A percentile compares a stretch with the other conserved stretches of the same genome.
phyloP scores from a whole-genome alignment of 2,329 filamentous ascomycete genomes.

The Trichoderma atroviride region DNA sequence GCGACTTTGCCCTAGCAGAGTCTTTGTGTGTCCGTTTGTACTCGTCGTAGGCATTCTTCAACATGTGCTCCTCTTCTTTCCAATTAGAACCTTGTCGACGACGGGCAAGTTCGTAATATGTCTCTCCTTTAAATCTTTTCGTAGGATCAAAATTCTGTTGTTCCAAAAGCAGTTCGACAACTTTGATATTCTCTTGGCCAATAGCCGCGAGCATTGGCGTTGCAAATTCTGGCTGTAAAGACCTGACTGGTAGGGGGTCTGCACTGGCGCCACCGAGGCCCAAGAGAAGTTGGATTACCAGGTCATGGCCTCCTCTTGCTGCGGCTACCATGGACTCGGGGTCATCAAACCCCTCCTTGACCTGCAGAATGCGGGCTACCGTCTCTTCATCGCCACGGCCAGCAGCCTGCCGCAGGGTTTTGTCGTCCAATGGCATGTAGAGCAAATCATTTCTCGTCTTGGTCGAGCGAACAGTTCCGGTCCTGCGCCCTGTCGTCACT shows the following conservation, averaged over 20 bases:
- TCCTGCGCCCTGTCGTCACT: conserved; percentile 49
- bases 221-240: conserved; percentile 68
- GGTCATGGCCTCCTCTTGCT: conserved; percentile 86
- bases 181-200: conserved; percentile 81
- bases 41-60: conserved; percentile 75
- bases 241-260: conserved; percentile 68
- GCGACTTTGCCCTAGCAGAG: conserved; percentile 53
- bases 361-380: conserved; percentile 62
- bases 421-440: conserved; percentile 65
- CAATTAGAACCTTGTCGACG: conserved; percentile 83
- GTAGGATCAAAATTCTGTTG: conserved; percentile 83
- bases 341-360: conserved; percentile 67
- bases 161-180: conserved; percentile 77
- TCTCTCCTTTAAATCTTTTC: conserved; percentile 71
- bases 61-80: conserved; percentile 81
- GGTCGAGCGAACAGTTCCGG: conserved; percentile 59
- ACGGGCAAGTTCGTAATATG: conserved; percentile 85
- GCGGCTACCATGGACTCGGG: conserved; percentile 88
- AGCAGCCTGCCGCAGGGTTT: conserved; percentile 62
- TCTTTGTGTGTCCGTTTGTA: conserved; percentile 58
- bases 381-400: conserved; percentile 64
- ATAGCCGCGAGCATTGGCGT: conserved; percentile 96
- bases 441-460: conserved; percentile 67
- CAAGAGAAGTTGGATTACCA: conserved; percentile 78
- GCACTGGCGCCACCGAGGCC: conserved; percentile 67